These are phyloP conservation scores for Phlegmacium glaucopus DNA, from an alignment of 768 basidiomycete genomes.

Conservation along the genomic window DNA sequence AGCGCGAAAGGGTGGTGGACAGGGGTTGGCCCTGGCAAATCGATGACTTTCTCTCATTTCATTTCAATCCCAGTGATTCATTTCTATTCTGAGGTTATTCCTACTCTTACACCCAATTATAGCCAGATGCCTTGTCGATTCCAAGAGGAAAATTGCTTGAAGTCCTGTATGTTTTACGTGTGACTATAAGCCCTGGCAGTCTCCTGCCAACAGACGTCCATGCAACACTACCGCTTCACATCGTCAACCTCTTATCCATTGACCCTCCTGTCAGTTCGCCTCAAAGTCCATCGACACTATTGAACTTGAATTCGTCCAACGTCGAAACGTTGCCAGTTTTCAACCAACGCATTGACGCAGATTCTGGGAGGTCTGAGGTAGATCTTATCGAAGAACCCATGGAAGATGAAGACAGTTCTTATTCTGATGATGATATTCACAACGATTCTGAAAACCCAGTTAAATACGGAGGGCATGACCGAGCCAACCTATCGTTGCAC, in stretches of 20 bases:
- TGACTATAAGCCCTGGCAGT: slow-evolving; percentile 57
- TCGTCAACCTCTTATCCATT: slow-evolving; percentile 83
- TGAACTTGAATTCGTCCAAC: background rate
- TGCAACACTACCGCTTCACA: slow-evolving; percentile 68
- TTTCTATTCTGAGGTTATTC: background rate
- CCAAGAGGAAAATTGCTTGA: slow-evolving; percentile 69
- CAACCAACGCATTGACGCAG: background rate
- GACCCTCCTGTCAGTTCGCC: slow-evolving; percentile 63
- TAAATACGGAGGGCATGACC: too few species aligned
- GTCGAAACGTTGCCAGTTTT: background rate
- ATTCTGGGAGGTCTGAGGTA: background rate
- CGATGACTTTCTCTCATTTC: slow-evolving; percentile 61
- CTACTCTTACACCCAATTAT: slow-evolving; percentile 7
- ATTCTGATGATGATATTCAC: background rate
- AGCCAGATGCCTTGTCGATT: slow-evolving; percentile 73
- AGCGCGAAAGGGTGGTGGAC: slow-evolving; percentile 91
- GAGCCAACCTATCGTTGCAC: slow-evolving; percentile 12
- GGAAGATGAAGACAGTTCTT: background rate
- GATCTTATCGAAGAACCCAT: background rate
- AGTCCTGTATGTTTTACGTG: slow-evolving; percentile 68
- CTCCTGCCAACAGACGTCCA: slow-evolving; percentile 56
- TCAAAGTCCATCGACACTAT: slow-evolving; percentile 1
- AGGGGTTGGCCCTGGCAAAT: slow-evolving; percentile 65
- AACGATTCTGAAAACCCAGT: slow-evolving; percentile 13
- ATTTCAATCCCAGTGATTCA: slow-evolving; percentile 68